Evolutionary conservation across 441 rosid genomes (phyloP), one percentile per base, ranked within the genome.

Genomic region (Brassica hybrid): DNA sequence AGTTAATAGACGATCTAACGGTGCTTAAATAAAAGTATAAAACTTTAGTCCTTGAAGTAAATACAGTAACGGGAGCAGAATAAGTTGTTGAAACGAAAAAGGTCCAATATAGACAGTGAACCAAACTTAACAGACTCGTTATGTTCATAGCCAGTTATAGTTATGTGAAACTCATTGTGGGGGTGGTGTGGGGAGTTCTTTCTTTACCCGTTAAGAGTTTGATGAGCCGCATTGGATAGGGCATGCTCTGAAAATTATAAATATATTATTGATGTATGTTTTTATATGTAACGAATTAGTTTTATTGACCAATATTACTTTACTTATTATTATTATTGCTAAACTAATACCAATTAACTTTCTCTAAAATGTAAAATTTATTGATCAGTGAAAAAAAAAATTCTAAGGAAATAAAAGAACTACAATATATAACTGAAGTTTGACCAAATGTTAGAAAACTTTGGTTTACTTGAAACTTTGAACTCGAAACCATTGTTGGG

Each of bases 61-160:
- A 13, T 66, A 21, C 57, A 14, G 41, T 23, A n/a, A 48, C 3
- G n/a, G 9, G 56, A 48, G 71, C 38, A 30, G 58, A 48, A 48
- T 7, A 45, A 59, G 61, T 75, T 45, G 71, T 21, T 74, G 77
- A 56, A 73, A 57, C 18, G 38, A n/a, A 30, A 67, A 30, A 7
- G 12, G 16, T 9, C 52, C 23, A 59, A 9, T 30, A 17, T 45
- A 18, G 78, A 30, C 67, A 59, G 50, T 67, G 73, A 71, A 60
- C 79, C 79, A 67, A 75, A 68, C 73, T 18, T 61, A 3, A 17
- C 52, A 67, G 79, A 48, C 79, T 67, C 62, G 27, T 67, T 45
- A 60, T 59, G 25, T 60, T 60, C 32, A 75, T 60, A 75, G 68
- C 73, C 25, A 50, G 11, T 10, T 18, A 8, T 45, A 9, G 21